phyloP scores from a whole-genome alignment of 2,329 filamentous ascomycete genomes.

The Aureobasidium namibiae region DNA sequence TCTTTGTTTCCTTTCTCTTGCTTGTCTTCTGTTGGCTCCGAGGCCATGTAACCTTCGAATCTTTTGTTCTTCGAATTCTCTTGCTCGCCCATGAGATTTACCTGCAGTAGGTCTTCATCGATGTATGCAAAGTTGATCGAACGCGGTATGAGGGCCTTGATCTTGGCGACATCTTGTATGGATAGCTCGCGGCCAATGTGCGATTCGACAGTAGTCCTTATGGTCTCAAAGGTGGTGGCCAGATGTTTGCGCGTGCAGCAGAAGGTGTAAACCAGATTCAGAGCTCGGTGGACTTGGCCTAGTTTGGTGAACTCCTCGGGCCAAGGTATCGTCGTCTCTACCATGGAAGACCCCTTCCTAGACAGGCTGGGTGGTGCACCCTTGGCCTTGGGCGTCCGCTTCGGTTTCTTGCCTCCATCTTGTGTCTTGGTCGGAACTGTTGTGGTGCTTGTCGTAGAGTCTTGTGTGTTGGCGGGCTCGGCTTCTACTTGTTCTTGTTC shows the following conservation, averaged over 20 bases:
- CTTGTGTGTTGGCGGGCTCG: slow-evolving; percentile 13
- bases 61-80: slow-evolving; percentile 47
- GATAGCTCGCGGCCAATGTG: slow-evolving; percentile 65
- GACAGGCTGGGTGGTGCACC: slow-evolving; percentile 24
- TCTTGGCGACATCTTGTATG: slow-evolving; percentile 72
- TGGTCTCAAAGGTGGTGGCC: slow-evolving; percentile 82
- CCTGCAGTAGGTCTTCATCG: slow-evolving; percentile 72
- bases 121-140: slow-evolving; percentile 80
- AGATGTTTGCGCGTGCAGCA: slow-evolving; percentile 89
- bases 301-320: slow-evolving; percentile 65
- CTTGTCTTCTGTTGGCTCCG: slow-evolving; percentile 27
- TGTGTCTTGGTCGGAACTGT: slow-evolving; percentile 48
- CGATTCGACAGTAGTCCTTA: slow-evolving; percentile 74
- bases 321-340: slow-evolving; percentile 57
- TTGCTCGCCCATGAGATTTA: slow-evolving; percentile 66
- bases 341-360: slow-evolving; percentile 40
- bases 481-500: slow-evolving; percentile 12
- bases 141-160: slow-evolving; percentile 68
- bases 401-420: slow-evolving; percentile 48
- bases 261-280: slow-evolving; percentile 93
- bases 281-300: slow-evolving; percentile 67
- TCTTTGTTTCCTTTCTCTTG: slow-evolving; percentile 43
- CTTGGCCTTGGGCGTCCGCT: slow-evolving; percentile 34
- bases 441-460: slow-evolving; percentile 27
- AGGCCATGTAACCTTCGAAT: slow-evolving; percentile 35